Evolutionary conservation across 495 filamentous ascomycete species (phyloP), one percentile per base, ranked within the genome.

Genomic region (Penicillium desertorum): DNA sequence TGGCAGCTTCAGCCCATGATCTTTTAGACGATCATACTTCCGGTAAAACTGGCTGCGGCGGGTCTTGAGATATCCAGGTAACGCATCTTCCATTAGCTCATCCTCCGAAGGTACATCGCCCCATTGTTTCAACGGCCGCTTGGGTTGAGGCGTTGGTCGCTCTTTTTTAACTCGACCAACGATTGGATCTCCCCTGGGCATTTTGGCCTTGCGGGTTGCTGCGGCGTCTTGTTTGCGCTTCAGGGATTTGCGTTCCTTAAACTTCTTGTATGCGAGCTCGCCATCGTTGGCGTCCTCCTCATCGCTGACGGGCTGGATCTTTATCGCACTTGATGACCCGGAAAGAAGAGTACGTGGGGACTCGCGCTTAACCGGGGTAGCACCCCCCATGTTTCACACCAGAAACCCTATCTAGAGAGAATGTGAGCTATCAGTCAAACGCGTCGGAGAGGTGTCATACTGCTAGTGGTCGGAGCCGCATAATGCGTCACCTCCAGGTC

Each of bases 1-100:
- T 0, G 94, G 91, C 2, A 97, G 64, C 57, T 82, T 86, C 45
- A 98, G 69, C 1, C 88, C 91, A 1, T 81, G 82, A 42, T 86
- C 82, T 43, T 82, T 81, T 34, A 92, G 71, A 5, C 73, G 76
- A 41, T 87, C 80, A 22, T 72, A 72, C 12, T 79, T 74, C 36
- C 76, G 66, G 36, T 86, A 82, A 48, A 86, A 83, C 46, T 77
- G 71, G 1, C 47, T 57, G 17, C 79, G 74, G 14, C 86, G 80
- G 3, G 69, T 61, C 61, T 84, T 78, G 5, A 88, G 63, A 63
- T 86, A 86, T 23, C 79, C 76, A 0, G 86, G 86, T 1, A 86
- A 68, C 0, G 76, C 80, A 25, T 84, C 62, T 46, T 85, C 82
- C 76, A 86, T 81, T 45, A 83, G 52, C 14, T 84, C 81, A 54